A percentile compares a stretch with the other conserved stretches of the same genome.
Evolutionary conservation across 495 filamentous ascomycete genomes (phyloP).

Genomic region (Xylaria venustula): DNA sequence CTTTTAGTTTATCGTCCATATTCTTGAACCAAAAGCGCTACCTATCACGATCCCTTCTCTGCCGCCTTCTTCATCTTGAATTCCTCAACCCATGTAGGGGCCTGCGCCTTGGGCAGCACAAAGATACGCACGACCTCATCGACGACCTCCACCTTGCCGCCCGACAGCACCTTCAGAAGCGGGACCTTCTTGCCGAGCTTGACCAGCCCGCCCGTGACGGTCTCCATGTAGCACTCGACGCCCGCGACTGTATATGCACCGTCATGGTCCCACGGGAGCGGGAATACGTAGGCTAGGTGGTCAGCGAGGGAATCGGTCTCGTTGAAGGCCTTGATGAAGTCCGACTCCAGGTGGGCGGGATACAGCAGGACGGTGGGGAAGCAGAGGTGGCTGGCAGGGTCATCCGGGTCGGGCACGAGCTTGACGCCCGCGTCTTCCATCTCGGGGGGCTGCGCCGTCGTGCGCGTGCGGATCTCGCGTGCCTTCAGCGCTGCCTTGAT

Average conservation of each 20-base stretch:
- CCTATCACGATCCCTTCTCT: constrained; percentile 20
- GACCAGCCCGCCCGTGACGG: constrained; percentile 70
- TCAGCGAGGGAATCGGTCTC: constrained; percentile 68
- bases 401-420: constrained; percentile 70
- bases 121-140: constrained; percentile 81
- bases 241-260: constrained; percentile 60
- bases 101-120: constrained; percentile 69
- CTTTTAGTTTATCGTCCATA: neutral
- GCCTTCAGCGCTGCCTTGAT: constrained; percentile 70
- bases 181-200: constrained; percentile 86
- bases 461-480: constrained; percentile 64
- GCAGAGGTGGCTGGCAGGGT: constrained; percentile 64
- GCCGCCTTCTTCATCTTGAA: constrained; percentile 70
- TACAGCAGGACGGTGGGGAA: constrained; percentile 85
- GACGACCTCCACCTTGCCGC: constrained; percentile 79
- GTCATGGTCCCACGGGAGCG: constrained; percentile 75
- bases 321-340: constrained; percentile 83
- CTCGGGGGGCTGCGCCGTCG: constrained; percentile 71
- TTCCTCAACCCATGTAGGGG: constrained; percentile 72
- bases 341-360: constrained; percentile 69
- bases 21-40: neutral
- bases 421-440: constrained; percentile 73
- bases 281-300: constrained; percentile 78
- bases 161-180: constrained; percentile 68
- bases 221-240: constrained; percentile 94